These are phyloP conservation scores for Gryganskiella cystojenkinii DNA, from an alignment of 192 early-diverging fungal species.

Conservation along the genomic window DNA sequence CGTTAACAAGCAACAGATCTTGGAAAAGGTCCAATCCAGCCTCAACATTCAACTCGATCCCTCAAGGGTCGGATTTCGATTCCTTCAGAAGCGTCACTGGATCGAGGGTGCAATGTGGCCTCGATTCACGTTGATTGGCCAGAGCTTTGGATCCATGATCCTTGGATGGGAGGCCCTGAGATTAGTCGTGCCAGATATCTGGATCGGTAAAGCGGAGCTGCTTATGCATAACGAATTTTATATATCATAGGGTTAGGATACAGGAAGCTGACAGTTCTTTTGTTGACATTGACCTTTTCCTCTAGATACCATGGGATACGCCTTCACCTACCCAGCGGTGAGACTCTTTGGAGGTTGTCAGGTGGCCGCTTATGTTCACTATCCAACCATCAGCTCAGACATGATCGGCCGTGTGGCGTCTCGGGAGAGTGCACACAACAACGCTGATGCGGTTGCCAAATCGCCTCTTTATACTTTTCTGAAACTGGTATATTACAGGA, in stretches of 20 bases:
- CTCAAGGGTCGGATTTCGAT: conserved; percentile 67
- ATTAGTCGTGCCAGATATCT: conserved; percentile 79
- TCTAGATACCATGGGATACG: conserved; percentile 94
- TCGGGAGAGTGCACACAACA: conserved; percentile 65
- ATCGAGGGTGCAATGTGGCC: conserved; percentile 79
- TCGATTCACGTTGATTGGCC: conserved; percentile 84
- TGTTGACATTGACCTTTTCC: too few species aligned
- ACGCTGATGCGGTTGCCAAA: conserved; percentile 63
- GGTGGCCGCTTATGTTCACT: conserved; percentile 92
- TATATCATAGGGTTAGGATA: background rate
- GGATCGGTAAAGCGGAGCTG: conserved; percentile 82
- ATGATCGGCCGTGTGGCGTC: conserved; percentile 50
- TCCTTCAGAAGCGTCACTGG: conserved; percentile 70
- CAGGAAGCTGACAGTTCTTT: background rate
- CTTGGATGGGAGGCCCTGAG: conserved; percentile 81
- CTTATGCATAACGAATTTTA: too few species aligned
- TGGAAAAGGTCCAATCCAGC: conserved; percentile 68
- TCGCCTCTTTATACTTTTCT: conserved; percentile 64
- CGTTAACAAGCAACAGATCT: conserved; percentile 61
- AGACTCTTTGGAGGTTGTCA: conserved; percentile 65
- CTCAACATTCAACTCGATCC: conserved; percentile 78
- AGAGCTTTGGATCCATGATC: conserved; percentile 85
- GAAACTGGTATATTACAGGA: conserved; percentile 85
- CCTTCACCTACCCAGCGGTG: conserved; percentile 90
- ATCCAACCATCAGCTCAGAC: conserved; percentile 89